Base-by-base conservation (phyloP, 164 flowering plant species). In the Taxillus chinensis region DNA sequence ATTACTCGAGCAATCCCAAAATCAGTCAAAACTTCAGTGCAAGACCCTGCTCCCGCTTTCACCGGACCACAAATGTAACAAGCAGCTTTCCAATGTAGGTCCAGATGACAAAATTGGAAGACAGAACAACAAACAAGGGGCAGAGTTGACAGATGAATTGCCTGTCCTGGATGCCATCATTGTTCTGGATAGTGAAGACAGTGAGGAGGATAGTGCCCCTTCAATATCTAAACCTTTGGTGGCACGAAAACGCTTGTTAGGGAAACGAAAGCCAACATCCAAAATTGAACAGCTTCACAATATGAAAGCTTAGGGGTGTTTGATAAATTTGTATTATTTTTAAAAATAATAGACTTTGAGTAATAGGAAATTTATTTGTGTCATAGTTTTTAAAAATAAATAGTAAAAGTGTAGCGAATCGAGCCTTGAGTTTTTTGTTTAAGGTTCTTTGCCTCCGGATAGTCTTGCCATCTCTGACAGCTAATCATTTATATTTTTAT, bases 111-210 rank as follows among this genome's bases (percentile, higher is more conserved):
- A 59, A 46, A 10, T 5, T 42, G 55, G 65, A 64, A 14, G 13
- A 48, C 4, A 48, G 9, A 11, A 3, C 51, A 48, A 7, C 15
- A 12, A 37, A 59, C 66, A 67, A 63, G 61, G 59, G 58, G 14
- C 53, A 62, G 46, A 48, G 12, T 56, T 55, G 57, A 17, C 40
- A 55, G 74, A 41, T 58, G 68, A 61, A 63, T 40, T 70, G 51
- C 65, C 71, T 7, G 46, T 72, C 42, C 27, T 63, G 50, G 81
- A 78, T 11, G 57, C 64, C 0, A 69, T 79, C 42, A 75, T 87
- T 68, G 90, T 90, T 59, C 71, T 86, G 70, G 97, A 85, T 67
- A 90, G 96, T 69, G 92, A 90, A 68, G 92, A 83, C 40, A 89
- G 92, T 58, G 95, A 90, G 37, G 87, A 86, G 41, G 90, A 84